A percentile compares a stretch with the other conserved stretches of the same genome.
Evolutionary conservation across 2,329 filamentous ascomycete genomes (phyloP).

Genomic region (Clonostachys byssicola): DNA sequence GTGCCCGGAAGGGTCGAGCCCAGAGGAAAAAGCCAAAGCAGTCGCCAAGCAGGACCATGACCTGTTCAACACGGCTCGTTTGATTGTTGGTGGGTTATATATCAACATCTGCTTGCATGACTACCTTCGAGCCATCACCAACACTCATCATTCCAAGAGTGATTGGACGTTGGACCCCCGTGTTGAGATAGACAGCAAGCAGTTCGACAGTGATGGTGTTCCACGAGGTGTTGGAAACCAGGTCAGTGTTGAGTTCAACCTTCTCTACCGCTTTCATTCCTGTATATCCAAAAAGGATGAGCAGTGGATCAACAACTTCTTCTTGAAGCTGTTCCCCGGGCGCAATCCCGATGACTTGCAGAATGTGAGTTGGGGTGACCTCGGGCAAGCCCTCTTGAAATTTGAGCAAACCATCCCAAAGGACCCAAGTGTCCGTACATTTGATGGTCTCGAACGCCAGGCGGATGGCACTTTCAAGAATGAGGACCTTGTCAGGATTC

Average conservation of each 20-base stretch:
- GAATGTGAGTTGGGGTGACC: constrained; percentile 26
- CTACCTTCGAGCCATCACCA: constrained; percentile 58
- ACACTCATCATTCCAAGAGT: constrained; percentile 52
- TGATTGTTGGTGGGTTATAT: constrained; percentile 50
- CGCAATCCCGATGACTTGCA: constrained; percentile 19
- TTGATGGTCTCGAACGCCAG: constrained; percentile 41
- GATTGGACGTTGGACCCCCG: constrained; percentile 62
- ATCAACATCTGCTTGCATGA: constrained; percentile 53
- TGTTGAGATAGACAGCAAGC: constrained; percentile 45
- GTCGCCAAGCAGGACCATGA: constrained; percentile 41
- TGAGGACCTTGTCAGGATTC: constrained; percentile 49
- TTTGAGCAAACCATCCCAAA: constrained; percentile 32
- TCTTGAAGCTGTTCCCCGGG: constrained; percentile 36
- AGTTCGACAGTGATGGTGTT: constrained; percentile 36
- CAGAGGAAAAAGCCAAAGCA: constrained; percentile 22
- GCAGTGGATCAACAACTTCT: constrained; percentile 54
- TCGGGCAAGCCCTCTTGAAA: constrained; percentile 24
- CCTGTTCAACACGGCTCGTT: constrained; percentile 51
- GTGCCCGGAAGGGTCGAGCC: constrained; percentile 9
- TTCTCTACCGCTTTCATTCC: constrained; percentile 64
- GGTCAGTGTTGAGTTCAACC: constrained; percentile 64
- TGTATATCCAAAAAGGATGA: constrained; percentile 57
- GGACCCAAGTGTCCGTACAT: constrained; percentile 41
- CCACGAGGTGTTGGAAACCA: constrained; percentile 60
- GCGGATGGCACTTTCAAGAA: constrained; percentile 50